Percentiles rank a stretch among this genome's conserved stretches.
Evolutionary conservation across 768 basidiomycete genomes (phyloP).

Genomic region (Russula dissimulans): DNA sequence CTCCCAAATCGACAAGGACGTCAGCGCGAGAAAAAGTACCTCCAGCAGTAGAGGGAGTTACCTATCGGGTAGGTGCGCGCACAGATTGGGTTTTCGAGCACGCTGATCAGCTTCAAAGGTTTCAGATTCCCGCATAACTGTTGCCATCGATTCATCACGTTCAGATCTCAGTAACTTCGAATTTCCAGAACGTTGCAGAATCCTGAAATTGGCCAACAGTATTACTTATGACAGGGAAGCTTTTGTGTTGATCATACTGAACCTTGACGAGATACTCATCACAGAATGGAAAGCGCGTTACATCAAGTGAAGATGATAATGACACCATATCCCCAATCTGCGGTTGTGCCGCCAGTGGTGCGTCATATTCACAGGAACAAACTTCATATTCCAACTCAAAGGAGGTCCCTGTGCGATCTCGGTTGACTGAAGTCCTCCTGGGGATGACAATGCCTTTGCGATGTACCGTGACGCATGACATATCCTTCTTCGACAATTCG

Average conservation of each 20-base stretch:
- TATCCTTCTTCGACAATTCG: constrained; percentile 63
- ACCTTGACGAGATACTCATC: neutral
- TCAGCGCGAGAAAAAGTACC: constrained; percentile 13
- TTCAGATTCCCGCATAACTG: constrained; percentile 69
- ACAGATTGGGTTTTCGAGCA: neutral
- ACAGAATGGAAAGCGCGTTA: constrained; percentile 81
- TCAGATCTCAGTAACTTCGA: constrained; percentile 56
- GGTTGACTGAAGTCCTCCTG: constrained; percentile 60
- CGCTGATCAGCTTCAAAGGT: constrained; percentile 37
- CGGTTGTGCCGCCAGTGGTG: neutral
- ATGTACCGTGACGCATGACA: constrained; percentile 27
- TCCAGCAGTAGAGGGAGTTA: constrained; percentile 61
- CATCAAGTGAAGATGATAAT: constrained; percentile 48
- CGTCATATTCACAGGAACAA: neutral
- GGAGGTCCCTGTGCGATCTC: constrained; percentile 31
- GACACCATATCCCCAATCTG: constrained; percentile 15
- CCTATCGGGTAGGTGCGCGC: constrained; percentile 56
- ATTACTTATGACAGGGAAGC: constrained; percentile 78
- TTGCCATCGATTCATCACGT: constrained; percentile 66
- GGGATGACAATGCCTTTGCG: constrained; percentile 47
- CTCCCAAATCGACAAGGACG: constrained; percentile 41
- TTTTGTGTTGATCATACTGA: neutral
- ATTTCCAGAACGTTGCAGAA: constrained; percentile 74
- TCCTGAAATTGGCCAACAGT: constrained; percentile 86
- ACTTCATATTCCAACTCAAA: neutral